phyloP scores from a whole-genome alignment of 495 filamentous ascomycete species.

The Penicillium tannophilum region DNA sequence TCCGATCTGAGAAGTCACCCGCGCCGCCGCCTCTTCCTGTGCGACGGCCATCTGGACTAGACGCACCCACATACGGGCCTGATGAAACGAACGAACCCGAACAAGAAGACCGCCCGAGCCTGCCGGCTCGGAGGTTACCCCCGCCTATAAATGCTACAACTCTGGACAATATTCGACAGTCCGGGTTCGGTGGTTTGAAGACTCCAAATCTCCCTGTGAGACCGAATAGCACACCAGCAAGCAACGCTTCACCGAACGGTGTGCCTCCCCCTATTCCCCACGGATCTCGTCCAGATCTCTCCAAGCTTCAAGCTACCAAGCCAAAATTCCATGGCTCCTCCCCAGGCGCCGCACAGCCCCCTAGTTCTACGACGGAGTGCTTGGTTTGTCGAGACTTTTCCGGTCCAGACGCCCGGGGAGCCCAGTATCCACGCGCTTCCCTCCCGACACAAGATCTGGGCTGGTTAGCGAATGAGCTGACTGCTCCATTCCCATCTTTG shows the following conservation, averaged over 20 bases:
- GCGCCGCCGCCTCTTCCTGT: conserved; percentile 34
- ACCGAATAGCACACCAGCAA: conserved; percentile 19
- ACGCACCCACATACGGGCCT: conserved; percentile 19
- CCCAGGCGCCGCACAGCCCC: background rate
- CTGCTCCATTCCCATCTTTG: conserved; percentile 71
- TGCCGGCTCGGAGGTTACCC: conserved; percentile 37
- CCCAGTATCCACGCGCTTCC: conserved; percentile 69
- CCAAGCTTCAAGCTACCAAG: conserved; percentile 56
- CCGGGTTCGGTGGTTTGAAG: conserved; percentile 45
- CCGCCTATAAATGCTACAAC: conserved; percentile 34
- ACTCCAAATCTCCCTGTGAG: conserved; percentile 23
- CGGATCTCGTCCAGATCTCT: conserved; percentile 59
- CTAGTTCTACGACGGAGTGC: conserved; percentile 51
- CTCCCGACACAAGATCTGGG: conserved; percentile 65
- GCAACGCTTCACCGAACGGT: conserved; percentile 21
- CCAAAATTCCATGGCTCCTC: conserved; percentile 39
- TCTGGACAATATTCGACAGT: conserved; percentile 35
- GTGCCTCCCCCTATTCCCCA: conserved; percentile 59
- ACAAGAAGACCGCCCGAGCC: conserved; percentile 3
- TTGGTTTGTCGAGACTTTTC: conserved; percentile 87
- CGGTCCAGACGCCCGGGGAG: conserved; percentile 73
- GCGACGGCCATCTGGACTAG: conserved; percentile 30
- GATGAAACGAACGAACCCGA: conserved; percentile 15
- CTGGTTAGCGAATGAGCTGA: conserved; percentile 76
- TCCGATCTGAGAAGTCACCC: conserved; percentile 1